Conservation (phyloP, 2,329 filamentous ascomycete genomes). For the Coniochaeta ligniaria region DNA sequence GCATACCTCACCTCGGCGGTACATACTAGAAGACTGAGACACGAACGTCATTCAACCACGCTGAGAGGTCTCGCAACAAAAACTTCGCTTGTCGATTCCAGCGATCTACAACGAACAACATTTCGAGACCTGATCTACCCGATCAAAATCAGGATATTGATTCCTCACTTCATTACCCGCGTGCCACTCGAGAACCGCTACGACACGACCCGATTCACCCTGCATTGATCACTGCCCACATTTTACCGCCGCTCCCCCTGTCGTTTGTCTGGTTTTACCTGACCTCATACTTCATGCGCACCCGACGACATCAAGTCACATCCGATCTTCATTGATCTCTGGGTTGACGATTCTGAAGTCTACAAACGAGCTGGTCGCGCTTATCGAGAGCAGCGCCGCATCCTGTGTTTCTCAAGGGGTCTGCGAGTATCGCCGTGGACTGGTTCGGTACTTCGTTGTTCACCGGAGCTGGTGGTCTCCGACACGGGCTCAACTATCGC, state of each 20-base stretch:
- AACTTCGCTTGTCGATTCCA: not conserved
- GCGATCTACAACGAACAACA: not conserved
- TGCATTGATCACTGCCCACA: constrained; percentile 7
- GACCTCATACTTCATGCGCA: constrained; percentile 20
- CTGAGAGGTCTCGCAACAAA: not conserved
- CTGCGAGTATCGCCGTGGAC: not conserved
- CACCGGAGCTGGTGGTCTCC: not conserved
- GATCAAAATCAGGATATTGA: not conserved
- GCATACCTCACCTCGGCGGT: not conserved
- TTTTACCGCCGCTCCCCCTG: constrained; percentile 8
- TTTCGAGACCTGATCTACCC: constrained; percentile 1
- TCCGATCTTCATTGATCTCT: not conserved
- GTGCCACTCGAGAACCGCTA: not conserved
- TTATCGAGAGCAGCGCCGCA: not conserved
- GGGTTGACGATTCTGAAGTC: not conserved
- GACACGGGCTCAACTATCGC: not conserved
- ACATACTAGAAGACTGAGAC: not conserved
- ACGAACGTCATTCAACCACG: not conserved
- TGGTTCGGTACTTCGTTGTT: not conserved
- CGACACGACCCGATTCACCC: not conserved
- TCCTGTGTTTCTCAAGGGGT: not conserved
- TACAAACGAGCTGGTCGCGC: not conserved
- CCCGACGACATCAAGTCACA: not conserved
- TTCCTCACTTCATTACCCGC: not conserved
- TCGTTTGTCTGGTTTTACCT: constrained; percentile 11